phyloP scores from a whole-genome alignment of 192 early-diverging fungal species.

The Phlyctochytrium bullatum region DNA sequence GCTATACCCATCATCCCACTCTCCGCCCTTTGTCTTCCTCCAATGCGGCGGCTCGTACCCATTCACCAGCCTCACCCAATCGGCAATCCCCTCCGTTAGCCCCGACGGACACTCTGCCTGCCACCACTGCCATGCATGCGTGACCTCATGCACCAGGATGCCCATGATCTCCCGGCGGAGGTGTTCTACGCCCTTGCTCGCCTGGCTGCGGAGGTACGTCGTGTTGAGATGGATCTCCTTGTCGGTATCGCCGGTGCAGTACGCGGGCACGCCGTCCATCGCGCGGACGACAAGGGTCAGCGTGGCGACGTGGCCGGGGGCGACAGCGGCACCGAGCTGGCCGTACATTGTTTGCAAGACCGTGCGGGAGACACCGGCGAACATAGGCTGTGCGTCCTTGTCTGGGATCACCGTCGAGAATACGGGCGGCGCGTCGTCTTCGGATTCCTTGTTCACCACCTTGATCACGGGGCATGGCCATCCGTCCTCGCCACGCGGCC shows the following conservation, averaged over 20 bases:
- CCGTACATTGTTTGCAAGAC: conserved; percentile 8
- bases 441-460: not conserved
- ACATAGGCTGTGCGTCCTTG: not conserved
- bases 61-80: conserved; percentile 35
- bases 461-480: conserved; percentile 1
- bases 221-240: conserved; percentile 41
- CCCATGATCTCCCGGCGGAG: conserved; percentile 19
- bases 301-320: conserved; percentile 4
- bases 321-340: not conserved
- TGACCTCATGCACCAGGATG: conserved; percentile 31
- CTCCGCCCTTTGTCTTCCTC: conserved; percentile 15
- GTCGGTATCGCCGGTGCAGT: conserved; percentile 21
- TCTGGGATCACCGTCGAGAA: not conserved
- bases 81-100: conserved; percentile 47
- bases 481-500: not conserved
- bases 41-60: conserved; percentile 37
- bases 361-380: not conserved
- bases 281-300: conserved; percentile 12
- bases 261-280: conserved; percentile 34
- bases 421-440: not conserved
- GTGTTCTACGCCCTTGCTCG: not conserved
- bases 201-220: conserved; percentile 16
- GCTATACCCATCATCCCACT: conserved; percentile 41
- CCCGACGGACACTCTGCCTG: conserved; percentile 20
- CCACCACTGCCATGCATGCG: conserved; percentile 29